Evolutionary conservation across 306 rosid genomes (phyloP).

Genomic region (Abrus precatorius): DNA sequence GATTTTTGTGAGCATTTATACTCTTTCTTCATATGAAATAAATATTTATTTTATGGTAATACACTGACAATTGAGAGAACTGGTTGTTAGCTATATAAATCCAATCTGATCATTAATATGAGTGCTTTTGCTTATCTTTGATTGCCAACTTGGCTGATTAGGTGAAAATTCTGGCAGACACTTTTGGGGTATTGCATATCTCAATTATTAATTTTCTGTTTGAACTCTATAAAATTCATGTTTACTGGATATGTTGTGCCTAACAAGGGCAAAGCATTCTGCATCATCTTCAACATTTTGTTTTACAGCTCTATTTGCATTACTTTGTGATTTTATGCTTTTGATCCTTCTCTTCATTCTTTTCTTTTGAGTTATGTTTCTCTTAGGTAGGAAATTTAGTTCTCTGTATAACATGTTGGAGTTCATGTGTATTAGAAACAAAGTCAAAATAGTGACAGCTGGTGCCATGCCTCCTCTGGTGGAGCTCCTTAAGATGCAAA

Average conservation of each 20-base stretch:
- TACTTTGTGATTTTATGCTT: slow-evolving; percentile 33
- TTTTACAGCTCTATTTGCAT: slow-evolving; percentile 3
- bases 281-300: not conserved
- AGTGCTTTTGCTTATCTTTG: slow-evolving; percentile 14
- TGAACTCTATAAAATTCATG: slow-evolving; percentile 22
- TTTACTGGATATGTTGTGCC: slow-evolving; percentile 9
- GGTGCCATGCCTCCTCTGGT: slow-evolving; percentile 87
- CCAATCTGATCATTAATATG: not conserved
- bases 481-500: slow-evolving; percentile 79
- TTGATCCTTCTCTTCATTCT: slow-evolving; percentile 2
- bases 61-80: slow-evolving; percentile 21
- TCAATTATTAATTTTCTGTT: not conserved
- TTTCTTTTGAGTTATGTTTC: slow-evolving; percentile 39
- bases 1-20: slow-evolving; percentile 1
- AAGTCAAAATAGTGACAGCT: slow-evolving; percentile 79
- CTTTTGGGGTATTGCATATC: slow-evolving; percentile 23
- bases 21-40: slow-evolving; percentile 20
- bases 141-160: slow-evolving; percentile 30
- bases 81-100: not conserved
- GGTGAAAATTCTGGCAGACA: slow-evolving; percentile 4
- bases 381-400: slow-evolving; percentile 33
- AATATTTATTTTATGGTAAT: slow-evolving; percentile 33
- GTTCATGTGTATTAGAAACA: slow-evolving; percentile 70
- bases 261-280: slow-evolving; percentile 14
- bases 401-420: slow-evolving; percentile 48